These are phyloP conservation scores for Maudiozyma pseudohumilis DNA, from an alignment of 805 yeast species.

Conservation along the genomic window DNA sequence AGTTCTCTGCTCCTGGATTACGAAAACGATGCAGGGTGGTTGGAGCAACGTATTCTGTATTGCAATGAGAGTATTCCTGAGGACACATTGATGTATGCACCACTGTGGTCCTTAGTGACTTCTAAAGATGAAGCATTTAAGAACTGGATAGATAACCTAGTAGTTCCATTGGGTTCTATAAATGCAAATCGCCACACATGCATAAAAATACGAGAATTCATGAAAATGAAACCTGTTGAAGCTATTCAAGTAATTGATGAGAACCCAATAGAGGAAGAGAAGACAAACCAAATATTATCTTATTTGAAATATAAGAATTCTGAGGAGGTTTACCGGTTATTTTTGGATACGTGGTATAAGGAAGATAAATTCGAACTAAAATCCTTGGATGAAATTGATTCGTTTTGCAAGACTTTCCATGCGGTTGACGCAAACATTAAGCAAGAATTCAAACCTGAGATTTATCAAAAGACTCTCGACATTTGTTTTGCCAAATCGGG, in stretches of 20 bases:
- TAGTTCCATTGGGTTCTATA: conserved; percentile 25
- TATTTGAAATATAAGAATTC: conserved; percentile 8
- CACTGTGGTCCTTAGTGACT: conserved; percentile 15
- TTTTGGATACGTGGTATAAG: conserved; percentile 12
- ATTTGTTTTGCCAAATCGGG: conserved; percentile 19
- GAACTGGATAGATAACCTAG: conserved; percentile 22
- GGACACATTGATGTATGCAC: conserved; percentile 14
- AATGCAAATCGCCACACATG: conserved; percentile 8
- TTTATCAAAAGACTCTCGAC: conserved; percentile 5
- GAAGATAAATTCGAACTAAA: conserved; percentile 12
- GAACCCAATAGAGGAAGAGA: conserved; percentile 2
- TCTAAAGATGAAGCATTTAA: conserved; percentile 4
- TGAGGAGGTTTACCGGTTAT: conserved; percentile 8
- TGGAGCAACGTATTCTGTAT: conserved; percentile 19
- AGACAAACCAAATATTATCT: conserved; percentile 17
- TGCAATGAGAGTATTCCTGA: conserved; percentile 15
- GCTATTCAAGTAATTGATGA: background rate
- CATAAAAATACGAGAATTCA: conserved; percentile 16
- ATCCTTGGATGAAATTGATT: conserved; percentile 8
- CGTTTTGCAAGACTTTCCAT: conserved; percentile 9
- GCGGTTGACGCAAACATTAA: conserved; percentile 1
- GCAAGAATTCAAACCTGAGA: background rate
- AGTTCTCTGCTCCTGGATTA: conserved; percentile 3
- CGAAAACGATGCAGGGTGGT: conserved; percentile 7
- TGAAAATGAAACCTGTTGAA: conserved; percentile 6